These are phyloP conservation scores for Anthracocystis setariae DNA, from an alignment of 1,284 basidiomycete genomes.

Conservation along the genomic window DNA sequence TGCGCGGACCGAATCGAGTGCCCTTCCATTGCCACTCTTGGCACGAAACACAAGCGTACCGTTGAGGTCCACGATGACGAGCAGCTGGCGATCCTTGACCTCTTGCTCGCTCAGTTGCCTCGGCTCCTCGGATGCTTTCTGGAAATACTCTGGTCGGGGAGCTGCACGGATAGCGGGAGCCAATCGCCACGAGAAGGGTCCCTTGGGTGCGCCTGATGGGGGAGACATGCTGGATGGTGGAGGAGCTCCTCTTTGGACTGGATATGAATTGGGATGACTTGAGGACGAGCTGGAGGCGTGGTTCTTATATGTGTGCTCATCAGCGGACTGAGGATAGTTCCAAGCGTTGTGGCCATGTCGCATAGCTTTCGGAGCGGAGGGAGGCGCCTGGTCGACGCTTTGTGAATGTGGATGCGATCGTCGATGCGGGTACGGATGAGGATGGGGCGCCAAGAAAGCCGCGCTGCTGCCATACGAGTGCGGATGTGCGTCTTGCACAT, in stretches of 20 bases:
- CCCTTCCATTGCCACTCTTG: conserved; percentile 46
- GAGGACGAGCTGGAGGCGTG: neutral
- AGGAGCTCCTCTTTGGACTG: neutral
- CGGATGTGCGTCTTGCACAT: neutral
- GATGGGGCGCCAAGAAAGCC: no score
- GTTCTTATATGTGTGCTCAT: neutral
- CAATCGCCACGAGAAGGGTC: neutral
- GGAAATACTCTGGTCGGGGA: conserved; percentile 22
- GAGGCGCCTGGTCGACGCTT: no score
- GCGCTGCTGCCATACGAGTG: no score
- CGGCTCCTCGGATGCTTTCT: conserved; percentile 13
- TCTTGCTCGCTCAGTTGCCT: conserved; percentile 17
- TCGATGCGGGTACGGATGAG: neutral
- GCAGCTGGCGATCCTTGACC: conserved; percentile 51
- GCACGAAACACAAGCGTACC: conserved; percentile 81
- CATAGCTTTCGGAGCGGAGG: no score
- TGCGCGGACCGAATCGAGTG: conserved; percentile 29
- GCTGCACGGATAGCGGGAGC: conserved; percentile 27
- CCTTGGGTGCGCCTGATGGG: neutral
- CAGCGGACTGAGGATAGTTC: neutral
- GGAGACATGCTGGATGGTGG: neutral
- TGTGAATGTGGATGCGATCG: neutral
- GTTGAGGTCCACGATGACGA: conserved; percentile 83
- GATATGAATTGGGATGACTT: neutral
- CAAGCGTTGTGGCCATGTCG: neutral